Base-by-base conservation (phyloP, 2,329 filamentous ascomycete genomes). In the Aspergillus chevalieri region DNA sequence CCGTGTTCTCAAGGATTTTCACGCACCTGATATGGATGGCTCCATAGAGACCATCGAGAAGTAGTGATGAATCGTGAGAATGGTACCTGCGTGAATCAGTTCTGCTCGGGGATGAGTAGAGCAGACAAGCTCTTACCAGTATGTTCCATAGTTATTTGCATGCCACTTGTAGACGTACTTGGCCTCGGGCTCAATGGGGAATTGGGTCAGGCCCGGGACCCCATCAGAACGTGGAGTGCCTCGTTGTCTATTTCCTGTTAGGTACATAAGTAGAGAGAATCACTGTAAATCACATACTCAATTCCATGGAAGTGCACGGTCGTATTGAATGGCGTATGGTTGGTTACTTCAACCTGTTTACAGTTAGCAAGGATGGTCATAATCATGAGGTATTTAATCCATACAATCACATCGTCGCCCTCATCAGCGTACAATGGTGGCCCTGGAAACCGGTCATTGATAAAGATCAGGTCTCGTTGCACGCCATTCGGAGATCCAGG, bases 211-310 rank as follows among this genome's bases (percentile, higher is more conserved):
- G 1, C 80, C 80, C 1, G 79, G 77, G 0, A 80, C 76, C 17
- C 81, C 81, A 50, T 84, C 81, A 0, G 79, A 74, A 79, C 78
- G 82, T 0, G 79, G 77, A 0, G 78, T 82, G 15, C 66, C 65
- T 41, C 19, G 21, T 41, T 41, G 38, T 21, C 38, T 41, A 21
- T 22, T 4, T 14, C n/a, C 19, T 12, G 38, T 41, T 2, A 41
- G 19, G 4, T 6, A 41, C n/a, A 7, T 6, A 19, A 41, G 8
- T 22, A 8, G n/a, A 41, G 10, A 19, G 38, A 22, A 12, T 12
- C 3, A 17, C 15, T 41, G 10, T 21, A 14, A 22, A 12, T 8
- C 41, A 52, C 45, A 10, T 49, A 58, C 51, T 61, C 74, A 28
- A 82, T 66, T 21, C 71, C 70, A 45, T 67, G 65, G 46, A 61